phyloP scores from a whole-genome alignment of 2,329 filamentous ascomycete species.

The Pseudocercospora eumusae region DNA sequence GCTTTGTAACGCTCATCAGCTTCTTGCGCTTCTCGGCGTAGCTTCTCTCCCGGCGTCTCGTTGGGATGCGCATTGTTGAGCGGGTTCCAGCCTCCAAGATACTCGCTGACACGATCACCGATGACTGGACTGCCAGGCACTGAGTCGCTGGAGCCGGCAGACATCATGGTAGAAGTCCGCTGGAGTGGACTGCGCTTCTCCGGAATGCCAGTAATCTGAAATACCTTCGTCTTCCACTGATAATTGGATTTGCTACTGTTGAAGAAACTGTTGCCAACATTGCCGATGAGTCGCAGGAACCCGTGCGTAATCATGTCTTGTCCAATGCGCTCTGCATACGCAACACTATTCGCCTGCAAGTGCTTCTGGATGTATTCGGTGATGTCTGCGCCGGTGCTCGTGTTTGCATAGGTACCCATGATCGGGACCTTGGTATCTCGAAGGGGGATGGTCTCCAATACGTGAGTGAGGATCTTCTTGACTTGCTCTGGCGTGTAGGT shows the following conservation, averaged over 20 bases:
- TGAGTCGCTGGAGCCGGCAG: conserved; percentile 41
- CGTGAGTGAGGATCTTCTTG: conserved; percentile 84
- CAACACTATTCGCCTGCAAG: conserved; percentile 79
- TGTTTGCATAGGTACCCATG: conserved; percentile 90
- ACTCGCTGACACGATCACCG: conserved; percentile 72
- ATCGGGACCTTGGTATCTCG: conserved; percentile 95
- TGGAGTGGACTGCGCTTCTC: conserved; percentile 74
- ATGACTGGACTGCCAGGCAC: conserved; percentile 74
- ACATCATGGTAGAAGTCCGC: conserved; percentile 72
- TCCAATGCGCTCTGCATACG: conserved; percentile 90
- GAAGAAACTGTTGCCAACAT: conserved; percentile 91
- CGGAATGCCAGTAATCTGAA: conserved; percentile 81
- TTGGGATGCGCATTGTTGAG: conserved; percentile 89
- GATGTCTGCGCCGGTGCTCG: conserved; percentile 86
- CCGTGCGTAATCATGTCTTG: conserved; percentile 87
- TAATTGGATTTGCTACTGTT: conserved; percentile 98
- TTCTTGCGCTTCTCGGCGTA: conserved; percentile 85
- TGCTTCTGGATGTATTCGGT: conserved; percentile 91
- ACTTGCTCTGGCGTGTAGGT: conserved; percentile 81
- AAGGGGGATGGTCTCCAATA: conserved; percentile 82
- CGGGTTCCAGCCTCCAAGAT: conserved; percentile 88
- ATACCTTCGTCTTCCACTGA: conserved; percentile 92
- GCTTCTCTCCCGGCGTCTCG: conserved; percentile 82
- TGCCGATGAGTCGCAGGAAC: conserved; percentile 86
- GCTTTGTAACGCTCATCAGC: conserved; percentile 92